Conservation (phyloP, 1,284 basidiomycete genomes). For the Ganoderma sinense region DNA sequence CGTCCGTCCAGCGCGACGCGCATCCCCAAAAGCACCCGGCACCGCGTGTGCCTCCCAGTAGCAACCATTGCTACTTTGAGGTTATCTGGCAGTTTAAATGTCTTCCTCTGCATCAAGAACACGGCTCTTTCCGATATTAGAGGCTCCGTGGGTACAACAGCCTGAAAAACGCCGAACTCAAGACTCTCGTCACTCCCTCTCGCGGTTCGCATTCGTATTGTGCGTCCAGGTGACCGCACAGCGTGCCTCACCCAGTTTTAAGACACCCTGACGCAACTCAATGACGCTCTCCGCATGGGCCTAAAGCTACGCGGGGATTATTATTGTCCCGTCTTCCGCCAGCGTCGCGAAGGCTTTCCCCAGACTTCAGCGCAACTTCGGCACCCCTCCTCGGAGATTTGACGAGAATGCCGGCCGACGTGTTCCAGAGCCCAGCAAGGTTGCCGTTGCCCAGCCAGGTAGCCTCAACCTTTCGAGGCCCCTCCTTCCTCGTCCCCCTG, state of each 20-base stretch:
- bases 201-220: background rate
- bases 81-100: constrained; percentile 3
- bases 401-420: background rate
- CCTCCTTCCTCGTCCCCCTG: background rate
- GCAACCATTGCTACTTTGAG: background rate
- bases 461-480: background rate
- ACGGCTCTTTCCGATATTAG: constrained; percentile 9
- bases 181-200: constrained; percentile 4
- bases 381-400: background rate
- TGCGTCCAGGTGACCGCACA: constrained; percentile 8
- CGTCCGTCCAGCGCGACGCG: constrained; percentile 1
- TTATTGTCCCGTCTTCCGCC: background rate
- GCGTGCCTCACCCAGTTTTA: constrained; percentile 2
- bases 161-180: constrained; percentile 6
- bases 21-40: background rate
- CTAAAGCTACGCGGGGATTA: background rate
- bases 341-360: background rate
- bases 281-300: background rate
- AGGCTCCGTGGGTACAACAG: constrained; percentile 14
- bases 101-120: background rate
- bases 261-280: background rate
- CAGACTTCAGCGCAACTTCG: background rate
- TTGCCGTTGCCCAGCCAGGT: background rate
- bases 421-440: background rate
- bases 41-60: background rate